Conservation (phyloP, 2,329 filamentous ascomycete genomes). For the Dryadomyces sulphureus region DNA sequence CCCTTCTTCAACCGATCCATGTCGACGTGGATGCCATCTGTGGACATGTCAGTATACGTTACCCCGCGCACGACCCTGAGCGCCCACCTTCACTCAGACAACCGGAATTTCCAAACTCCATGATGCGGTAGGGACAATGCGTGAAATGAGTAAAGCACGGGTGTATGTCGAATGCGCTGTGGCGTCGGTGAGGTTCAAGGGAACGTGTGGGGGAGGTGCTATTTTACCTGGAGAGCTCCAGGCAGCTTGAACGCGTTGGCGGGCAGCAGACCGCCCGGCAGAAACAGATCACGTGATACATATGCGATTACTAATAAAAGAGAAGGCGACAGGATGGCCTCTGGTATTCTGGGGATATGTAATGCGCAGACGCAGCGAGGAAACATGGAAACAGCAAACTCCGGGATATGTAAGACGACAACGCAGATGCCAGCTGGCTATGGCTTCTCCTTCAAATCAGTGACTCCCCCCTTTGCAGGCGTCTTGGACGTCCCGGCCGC, state of each 20-base stretch:
- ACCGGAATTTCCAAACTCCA: slow-evolving; percentile 51
- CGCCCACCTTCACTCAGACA: slow-evolving; percentile 47
- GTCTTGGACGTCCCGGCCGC: slow-evolving; percentile 13
- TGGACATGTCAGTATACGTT: background rate
- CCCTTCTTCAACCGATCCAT: slow-evolving; percentile 98
- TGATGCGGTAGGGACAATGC: slow-evolving; percentile 17
- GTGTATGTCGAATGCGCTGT: background rate
- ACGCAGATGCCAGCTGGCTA: too few relatives aligned
- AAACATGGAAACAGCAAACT: too few relatives aligned
- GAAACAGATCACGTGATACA: slow-evolving; percentile 6
- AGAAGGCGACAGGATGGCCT: too few relatives aligned
- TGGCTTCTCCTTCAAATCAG: background rate
- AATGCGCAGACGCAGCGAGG: too few relatives aligned
- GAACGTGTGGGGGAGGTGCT: background rate
- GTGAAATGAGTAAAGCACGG: background rate
- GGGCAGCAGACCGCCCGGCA: slow-evolving; percentile 9
- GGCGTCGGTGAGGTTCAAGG: background rate
- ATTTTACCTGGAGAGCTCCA: slow-evolving; percentile 4
- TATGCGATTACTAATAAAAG: too few relatives aligned
- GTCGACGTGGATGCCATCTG: slow-evolving; percentile 98
- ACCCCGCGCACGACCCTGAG: background rate
- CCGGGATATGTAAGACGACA: too few relatives aligned
- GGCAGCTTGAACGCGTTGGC: slow-evolving; percentile 11
- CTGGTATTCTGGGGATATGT: too few relatives aligned
- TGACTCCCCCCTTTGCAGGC: background rate